phyloP scores from a whole-genome alignment of 257 asterid species.

The Solanum habrochaites region DNA sequence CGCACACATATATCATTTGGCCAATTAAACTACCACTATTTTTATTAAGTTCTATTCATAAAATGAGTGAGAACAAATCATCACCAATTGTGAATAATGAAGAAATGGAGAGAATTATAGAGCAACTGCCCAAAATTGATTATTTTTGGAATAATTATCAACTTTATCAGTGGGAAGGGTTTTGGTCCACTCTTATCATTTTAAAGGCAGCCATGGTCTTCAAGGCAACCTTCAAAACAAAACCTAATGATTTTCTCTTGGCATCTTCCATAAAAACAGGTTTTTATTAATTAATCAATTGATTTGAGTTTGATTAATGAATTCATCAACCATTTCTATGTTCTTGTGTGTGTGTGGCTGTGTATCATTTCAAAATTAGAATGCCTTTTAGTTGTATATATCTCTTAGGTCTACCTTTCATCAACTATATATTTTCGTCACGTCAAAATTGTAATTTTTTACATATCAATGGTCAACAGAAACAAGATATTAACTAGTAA shows the following conservation, averaged over 20 bases:
- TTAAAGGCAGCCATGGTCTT: background rate
- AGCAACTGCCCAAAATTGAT: background rate
- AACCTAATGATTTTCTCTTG: background rate
- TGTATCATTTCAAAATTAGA: too few species aligned
- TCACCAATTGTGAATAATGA: background rate
- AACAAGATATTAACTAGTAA: too few species aligned
- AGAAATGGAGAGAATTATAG: background rate
- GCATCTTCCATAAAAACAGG: background rate
- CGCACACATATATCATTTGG: background rate
- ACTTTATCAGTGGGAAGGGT: background rate
- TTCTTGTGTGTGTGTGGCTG: background rate
- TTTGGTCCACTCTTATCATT: background rate
- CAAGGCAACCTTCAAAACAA: background rate
- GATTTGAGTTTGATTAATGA: background rate
- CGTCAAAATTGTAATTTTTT: too few species aligned
- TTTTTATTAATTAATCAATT: background rate
- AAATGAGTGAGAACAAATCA: background rate
- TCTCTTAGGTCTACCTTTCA: too few species aligned
- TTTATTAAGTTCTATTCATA: background rate
- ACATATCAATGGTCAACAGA: too few species aligned
- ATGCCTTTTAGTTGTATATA: too few species aligned
- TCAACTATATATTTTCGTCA: too few species aligned
- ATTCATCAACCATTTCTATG: background rate
- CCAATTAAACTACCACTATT: too few species aligned
- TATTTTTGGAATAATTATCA: accelerated